Evolutionary conservation across 148 eudicot genomes (phyloP), one percentile per base, ranked within the genome.

Genomic region (Vaccinium vitisidaea): DNA sequence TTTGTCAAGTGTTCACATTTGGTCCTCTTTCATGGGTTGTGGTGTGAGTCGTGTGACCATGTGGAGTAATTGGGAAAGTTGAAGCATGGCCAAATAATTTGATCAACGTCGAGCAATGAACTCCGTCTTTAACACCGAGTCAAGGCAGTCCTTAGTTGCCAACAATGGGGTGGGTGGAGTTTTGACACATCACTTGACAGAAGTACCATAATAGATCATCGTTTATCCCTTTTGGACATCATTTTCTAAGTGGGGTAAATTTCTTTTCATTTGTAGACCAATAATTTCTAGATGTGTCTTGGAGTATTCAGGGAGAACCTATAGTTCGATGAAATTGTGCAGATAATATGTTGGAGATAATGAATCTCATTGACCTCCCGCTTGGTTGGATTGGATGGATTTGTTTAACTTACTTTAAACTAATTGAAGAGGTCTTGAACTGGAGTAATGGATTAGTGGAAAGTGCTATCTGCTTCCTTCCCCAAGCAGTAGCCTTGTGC

Each of bases 31-130:
- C 73, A 25, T 67, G 73, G 73, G 32, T 30, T 27, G 74, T 50
- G 71, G 71, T 65, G 71, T 65, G 63, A 58, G 74, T 50, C 14
- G 71, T 65, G 71, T 65, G 63, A 58, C 63, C 18, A 21, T 67
- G 30, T 36, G 21, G 8, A 12, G n/a, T 30, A 30, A 12, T 69
- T 25, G 77, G n/a, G 48, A 36, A 16, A 16, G 77, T 36, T 1
- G 77, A 36, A 73, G 39, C 39, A 69, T 69, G 32, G 1, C 74
- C 18, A 27, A 69, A 0, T 27, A 13, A 12, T 27, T 69, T 69
- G 74, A 69, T 69, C 39, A 15, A 36, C 2, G 39, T 73, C 8
- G 5, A 73, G 48, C 11, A 7, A 73, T 73, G 23, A 36, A 39
- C 7, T 15, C 23, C 2, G 46, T 36, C 77, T 39, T 9, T 1